Conservation (phyloP, 2,329 filamentous ascomycete species). For the Neoscytalidium dimidiatum region DNA sequence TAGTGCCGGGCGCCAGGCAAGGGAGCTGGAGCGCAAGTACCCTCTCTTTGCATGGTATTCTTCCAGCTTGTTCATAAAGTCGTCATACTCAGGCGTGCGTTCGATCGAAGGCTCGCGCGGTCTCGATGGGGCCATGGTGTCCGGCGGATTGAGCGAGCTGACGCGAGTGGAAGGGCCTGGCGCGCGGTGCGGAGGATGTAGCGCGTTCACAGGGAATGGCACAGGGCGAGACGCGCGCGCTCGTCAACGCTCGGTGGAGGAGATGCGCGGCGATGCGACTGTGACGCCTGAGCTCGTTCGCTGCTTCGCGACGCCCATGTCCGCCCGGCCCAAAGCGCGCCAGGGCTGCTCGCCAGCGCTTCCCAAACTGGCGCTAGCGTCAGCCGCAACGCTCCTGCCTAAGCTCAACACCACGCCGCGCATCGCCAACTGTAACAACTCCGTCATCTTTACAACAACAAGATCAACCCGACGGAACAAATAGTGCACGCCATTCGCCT, state of each 20-base stretch:
- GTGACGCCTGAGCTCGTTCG: slow-evolving; percentile 15
- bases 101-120: slow-evolving; percentile 50
- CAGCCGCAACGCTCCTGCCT: slow-evolving; percentile 1
- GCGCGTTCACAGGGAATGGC: slow-evolving; percentile 8
- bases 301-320: slow-evolving; percentile 13
- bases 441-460: no score
- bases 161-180: neutral
- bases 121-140: slow-evolving; percentile 47
- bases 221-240: slow-evolving; percentile 18
- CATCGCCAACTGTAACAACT: slow-evolving; percentile 32
- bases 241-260: slow-evolving; percentile 15
- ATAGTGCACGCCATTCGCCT: no score
- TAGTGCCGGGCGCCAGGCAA: slow-evolving; percentile 20
- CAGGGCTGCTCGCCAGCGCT: slow-evolving; percentile 22
- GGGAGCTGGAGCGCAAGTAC: slow-evolving; percentile 35
- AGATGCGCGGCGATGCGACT: slow-evolving; percentile 17
- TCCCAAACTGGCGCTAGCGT: slow-evolving; percentile 42
- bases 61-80: slow-evolving; percentile 73
- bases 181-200: neutral
- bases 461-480: no score
- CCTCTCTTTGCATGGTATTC: slow-evolving; percentile 79
- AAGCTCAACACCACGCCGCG: neutral
- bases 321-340: neutral
- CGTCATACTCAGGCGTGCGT: slow-evolving; percentile 66
- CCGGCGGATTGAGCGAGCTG: neutral